Evolutionary conservation across 495 filamentous ascomycete genomes (phyloP).

Genomic region (Xylaria acuta): DNA sequence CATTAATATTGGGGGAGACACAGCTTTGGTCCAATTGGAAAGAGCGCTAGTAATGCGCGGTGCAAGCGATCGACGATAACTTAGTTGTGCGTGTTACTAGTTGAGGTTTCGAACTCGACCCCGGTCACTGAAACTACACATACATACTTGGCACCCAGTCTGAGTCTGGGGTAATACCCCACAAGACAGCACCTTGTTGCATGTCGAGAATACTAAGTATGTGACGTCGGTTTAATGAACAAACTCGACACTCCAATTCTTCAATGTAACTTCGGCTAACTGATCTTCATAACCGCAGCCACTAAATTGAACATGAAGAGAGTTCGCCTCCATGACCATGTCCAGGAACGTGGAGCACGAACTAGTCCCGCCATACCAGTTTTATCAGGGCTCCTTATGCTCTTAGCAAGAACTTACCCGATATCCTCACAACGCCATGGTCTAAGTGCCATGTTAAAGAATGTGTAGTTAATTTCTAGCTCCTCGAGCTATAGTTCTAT

Average conservation of each 20-base stretch:
- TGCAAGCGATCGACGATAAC: background rate
- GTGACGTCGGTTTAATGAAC: background rate
- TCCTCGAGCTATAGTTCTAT: no score
- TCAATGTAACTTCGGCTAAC: background rate
- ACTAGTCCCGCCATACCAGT: no score
- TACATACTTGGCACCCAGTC: no score
- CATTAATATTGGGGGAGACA: background rate
- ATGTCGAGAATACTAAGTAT: background rate
- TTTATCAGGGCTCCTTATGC: background rate
- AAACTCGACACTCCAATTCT: background rate
- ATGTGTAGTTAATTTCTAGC: no score
- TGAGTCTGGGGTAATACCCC: slow-evolving; percentile 18
- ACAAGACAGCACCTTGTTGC: slow-evolving; percentile 5
- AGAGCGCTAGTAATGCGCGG: background rate
- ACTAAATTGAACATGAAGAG: background rate
- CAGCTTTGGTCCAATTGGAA: background rate
- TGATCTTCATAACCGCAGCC: background rate
- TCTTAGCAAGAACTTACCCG: background rate
- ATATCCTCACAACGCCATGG: background rate
- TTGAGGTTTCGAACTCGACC: background rate
- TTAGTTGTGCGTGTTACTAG: background rate
- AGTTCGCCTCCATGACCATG: background rate
- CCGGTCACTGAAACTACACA: background rate
- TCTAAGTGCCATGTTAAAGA: background rate
- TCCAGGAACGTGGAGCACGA: background rate